Percentiles rank a stretch among this genome's conserved stretches.
These are phyloP conservation scores for Malus domestica DNA, from an alignment of 306 rosid species.

Conservation along the genomic window DNA sequence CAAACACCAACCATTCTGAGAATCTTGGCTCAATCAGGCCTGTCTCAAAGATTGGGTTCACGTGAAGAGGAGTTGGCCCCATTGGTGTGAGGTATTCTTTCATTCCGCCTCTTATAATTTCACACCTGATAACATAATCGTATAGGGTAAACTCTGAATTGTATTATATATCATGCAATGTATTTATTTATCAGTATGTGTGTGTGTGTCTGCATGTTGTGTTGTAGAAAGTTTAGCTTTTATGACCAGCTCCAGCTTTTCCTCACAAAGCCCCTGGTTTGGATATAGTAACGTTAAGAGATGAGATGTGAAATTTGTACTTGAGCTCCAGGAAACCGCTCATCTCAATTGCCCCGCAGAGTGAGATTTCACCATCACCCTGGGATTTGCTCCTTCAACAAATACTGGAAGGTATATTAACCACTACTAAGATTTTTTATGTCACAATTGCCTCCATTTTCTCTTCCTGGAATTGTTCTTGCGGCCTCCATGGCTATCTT, in stretches of 20 bases:
- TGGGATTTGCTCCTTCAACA: slow-evolving; percentile 88
- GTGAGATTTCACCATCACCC: slow-evolving; percentile 85
- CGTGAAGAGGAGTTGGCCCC: slow-evolving; percentile 90
- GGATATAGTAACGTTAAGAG: neutral
- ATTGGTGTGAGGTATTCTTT: slow-evolving; percentile 94
- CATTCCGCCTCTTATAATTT: slow-evolving; percentile 86
- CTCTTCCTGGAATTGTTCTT: slow-evolving; percentile 95
- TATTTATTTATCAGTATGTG: neutral
- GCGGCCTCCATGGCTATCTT: slow-evolving; percentile 82
- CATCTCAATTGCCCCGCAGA: slow-evolving; percentile 97
- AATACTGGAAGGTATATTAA: slow-evolving; percentile 79
- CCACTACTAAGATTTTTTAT: slow-evolving; percentile 84
- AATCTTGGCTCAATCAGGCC: slow-evolving; percentile 90
- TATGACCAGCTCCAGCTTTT: neutral
- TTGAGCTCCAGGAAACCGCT: slow-evolving; percentile 93
- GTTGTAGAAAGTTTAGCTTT: neutral
- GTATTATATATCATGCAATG: neutral
- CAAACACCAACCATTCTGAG: slow-evolving; percentile 87
- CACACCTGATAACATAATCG: slow-evolving; percentile 45
- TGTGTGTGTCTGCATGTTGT: neutral
- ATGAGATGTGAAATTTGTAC: slow-evolving; percentile 24
- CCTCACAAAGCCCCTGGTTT: neutral
- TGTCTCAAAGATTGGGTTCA: slow-evolving; percentile 82
- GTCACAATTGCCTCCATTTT: slow-evolving; percentile 96
- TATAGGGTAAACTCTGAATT: neutral